phyloP scores from a whole-genome alignment of 1,284 basidiomycete species.

The Lentinula novae-zelandiae region DNA sequence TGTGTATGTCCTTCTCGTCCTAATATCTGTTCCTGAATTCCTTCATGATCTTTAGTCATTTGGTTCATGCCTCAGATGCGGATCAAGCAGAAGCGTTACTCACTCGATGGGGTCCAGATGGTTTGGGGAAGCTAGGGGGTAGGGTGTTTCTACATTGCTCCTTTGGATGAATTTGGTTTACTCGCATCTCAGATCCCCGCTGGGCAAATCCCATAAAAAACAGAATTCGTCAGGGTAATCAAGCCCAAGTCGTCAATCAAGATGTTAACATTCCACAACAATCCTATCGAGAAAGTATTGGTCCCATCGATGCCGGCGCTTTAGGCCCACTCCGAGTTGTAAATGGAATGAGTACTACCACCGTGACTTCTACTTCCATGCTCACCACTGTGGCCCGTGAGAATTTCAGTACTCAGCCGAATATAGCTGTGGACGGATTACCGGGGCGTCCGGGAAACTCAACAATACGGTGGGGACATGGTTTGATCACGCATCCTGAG shows the following conservation, averaged over 20 bases:
- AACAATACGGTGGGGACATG: slow-evolving; percentile 55
- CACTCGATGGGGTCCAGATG: slow-evolving; percentile 87
- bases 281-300: slow-evolving; percentile 36
- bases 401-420: slow-evolving; percentile 48
- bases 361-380: slow-evolving; percentile 45
- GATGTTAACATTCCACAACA: slow-evolving; percentile 68
- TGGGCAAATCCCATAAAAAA: slow-evolving; percentile 93
- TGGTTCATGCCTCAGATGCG: slow-evolving; percentile 91
- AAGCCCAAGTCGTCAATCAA: slow-evolving; percentile 81
- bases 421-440: slow-evolving; percentile 42
- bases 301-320: slow-evolving; percentile 32
- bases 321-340: slow-evolving; percentile 71
- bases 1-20: slow-evolving; percentile 54
- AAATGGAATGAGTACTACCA: slow-evolving; percentile 69
- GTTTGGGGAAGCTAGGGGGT: slow-evolving; percentile 90
- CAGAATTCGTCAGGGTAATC: slow-evolving; percentile 69
- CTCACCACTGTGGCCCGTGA: slow-evolving; percentile 69
- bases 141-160: slow-evolving; percentile 27
- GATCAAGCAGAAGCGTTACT: slow-evolving; percentile 90
- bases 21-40: slow-evolving; percentile 17
- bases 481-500: slow-evolving; percentile 60
- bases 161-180: slow-evolving; percentile 19
- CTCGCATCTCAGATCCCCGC: slow-evolving; percentile 60
- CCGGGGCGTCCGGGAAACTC: slow-evolving; percentile 59
- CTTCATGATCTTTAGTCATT: slow-evolving; percentile 57